These are phyloP conservation scores for Trichoderma asperellum DNA, from an alignment of 2,329 filamentous ascomycete genomes.

Conservation along the genomic window DNA sequence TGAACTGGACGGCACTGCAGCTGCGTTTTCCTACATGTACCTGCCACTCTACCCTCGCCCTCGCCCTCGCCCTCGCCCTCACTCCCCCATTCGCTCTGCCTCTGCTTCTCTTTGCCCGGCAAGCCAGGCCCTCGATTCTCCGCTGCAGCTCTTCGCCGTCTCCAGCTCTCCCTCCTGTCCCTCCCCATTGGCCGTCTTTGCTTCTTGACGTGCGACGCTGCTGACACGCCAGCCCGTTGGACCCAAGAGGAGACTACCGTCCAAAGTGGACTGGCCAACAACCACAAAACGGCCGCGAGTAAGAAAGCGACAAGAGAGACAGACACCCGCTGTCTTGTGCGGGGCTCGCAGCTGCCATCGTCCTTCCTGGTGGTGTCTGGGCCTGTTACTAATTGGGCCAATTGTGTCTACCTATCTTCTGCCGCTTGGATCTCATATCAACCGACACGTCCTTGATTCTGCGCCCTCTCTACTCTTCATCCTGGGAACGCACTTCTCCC, in stretches of 20 bases:
- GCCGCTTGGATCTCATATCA: constrained; percentile 29
- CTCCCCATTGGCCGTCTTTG: constrained; percentile 14
- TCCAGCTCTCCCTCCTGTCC: neutral
- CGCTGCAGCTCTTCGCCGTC: neutral
- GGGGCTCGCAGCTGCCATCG: constrained; percentile 29
- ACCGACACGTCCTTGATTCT: constrained; percentile 21
- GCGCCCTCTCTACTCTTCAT: constrained; percentile 15
- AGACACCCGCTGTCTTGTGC: constrained; percentile 30
- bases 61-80: neutral
- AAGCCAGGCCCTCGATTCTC: neutral
- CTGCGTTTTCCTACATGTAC: neutral
- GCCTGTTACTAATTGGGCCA: constrained; percentile 22
- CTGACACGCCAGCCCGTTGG: constrained; percentile 29
- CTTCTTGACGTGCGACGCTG: constrained; percentile 25
- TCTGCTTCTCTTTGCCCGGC: neutral
- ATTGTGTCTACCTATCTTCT: constrained; percentile 22
- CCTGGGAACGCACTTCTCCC: constrained; percentile 16
- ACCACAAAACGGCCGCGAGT: constrained; percentile 31
- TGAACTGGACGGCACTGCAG: neutral
- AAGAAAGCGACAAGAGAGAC: constrained; percentile 34
- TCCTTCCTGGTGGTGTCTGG: constrained; percentile 14
- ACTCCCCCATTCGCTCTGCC: neutral
- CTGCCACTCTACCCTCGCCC: neutral
- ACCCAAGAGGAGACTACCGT: constrained; percentile 24
- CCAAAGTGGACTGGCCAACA: constrained; percentile 29